Percentiles rank a stretch among this genome's conserved stretches.
These are phyloP conservation scores for Allium cepa DNA, from an alignment of 106 monocot species.

Conservation along the genomic window DNA sequence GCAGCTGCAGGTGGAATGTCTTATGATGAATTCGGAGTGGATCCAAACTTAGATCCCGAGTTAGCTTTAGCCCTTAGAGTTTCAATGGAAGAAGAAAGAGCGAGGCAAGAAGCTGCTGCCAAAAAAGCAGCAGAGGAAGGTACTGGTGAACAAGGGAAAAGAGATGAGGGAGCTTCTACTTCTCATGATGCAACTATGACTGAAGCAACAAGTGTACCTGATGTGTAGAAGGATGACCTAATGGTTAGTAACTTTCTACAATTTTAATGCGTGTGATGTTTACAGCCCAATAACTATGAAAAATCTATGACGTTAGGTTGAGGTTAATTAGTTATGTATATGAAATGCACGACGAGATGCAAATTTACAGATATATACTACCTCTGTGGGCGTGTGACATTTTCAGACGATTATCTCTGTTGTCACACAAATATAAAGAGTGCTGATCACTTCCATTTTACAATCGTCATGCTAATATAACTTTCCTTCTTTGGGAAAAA, in stretches of 20 bases:
- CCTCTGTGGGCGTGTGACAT: too few species aligned
- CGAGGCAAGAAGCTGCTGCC: slow-evolving; percentile 95
- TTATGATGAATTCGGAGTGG: slow-evolving; percentile 95
- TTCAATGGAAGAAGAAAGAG: slow-evolving; percentile 99
- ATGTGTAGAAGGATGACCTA: slow-evolving; percentile 38
- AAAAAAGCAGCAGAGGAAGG: slow-evolving; percentile 89
- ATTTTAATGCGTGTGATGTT: not conserved
- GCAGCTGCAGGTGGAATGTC: slow-evolving; percentile 78
- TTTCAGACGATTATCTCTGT: too few species aligned
- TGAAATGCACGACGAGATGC: too few species aligned
- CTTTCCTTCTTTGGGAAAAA: too few species aligned
- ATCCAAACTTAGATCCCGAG: slow-evolving; percentile 96
- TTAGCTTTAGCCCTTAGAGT: slow-evolving; percentile 92
- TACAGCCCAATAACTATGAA: not conserved
- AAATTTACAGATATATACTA: too few species aligned
- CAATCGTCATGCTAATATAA: too few species aligned
- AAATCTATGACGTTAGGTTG: not conserved
- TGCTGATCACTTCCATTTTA: too few species aligned
- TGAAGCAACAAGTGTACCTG: slow-evolving; percentile 36
- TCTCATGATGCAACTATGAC: slow-evolving; percentile 51
- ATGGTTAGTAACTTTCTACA: slow-evolving; percentile 26
- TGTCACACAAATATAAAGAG: too few species aligned
- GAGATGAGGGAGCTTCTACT: slow-evolving; percentile 30
- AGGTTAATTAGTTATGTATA: not conserved
- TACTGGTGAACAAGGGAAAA: slow-evolving; percentile 46